Base-by-base conservation (phyloP, 495 filamentous ascomycete species). In the Neurospora discreta region DNA sequence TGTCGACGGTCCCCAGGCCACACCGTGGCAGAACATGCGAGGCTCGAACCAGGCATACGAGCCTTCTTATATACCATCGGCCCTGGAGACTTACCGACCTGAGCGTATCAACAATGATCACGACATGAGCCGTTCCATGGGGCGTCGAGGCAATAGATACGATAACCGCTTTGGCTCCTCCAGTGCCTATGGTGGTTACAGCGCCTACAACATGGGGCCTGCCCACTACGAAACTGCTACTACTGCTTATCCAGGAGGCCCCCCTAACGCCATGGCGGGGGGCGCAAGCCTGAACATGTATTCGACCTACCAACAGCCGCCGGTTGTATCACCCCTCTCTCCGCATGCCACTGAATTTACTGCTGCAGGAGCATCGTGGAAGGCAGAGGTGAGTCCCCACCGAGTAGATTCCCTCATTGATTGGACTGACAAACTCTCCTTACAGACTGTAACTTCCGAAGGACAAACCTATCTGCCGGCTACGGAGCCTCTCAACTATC, bases 401-500 rank as follows among this genome's bases (percentile, higher is more conserved):
- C 58, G 9, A 11, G 13, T 33, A 16, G 8, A 18, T 41, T 26
- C n/a, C 13, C 16, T 36, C 52, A 30, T 36, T 68, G n/a, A 20
- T 44, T 60, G 39, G 46, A 39, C 73, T 78, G 71, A 78, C 71
- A 26, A 30, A 60, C 6, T 73, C 46, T 41, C 15, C 1, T 67
- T 70, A 41, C 38, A 88, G 85, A 73, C 81, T 38, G 46, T 81
- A 36, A 74, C 88, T 74, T 81, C 84, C 5, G 85, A 89, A 65
- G 88, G 88, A 58, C 90, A 91, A 75, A 94, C 92, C 0, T 98
- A 95, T 76, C 79, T 98, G 30, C 90, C 93, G 10, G 90, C 95
- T 1, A 76, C 75, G 15, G 96, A 98, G 79, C 96, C 95, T n/a
- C 86, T 98, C 60, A 99, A 99, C 79, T 99, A 99, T 73, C 92